These are phyloP conservation scores for Colletotrichum tabaci DNA, from an alignment of 2,329 filamentous ascomycete species.

Conservation along the genomic window DNA sequence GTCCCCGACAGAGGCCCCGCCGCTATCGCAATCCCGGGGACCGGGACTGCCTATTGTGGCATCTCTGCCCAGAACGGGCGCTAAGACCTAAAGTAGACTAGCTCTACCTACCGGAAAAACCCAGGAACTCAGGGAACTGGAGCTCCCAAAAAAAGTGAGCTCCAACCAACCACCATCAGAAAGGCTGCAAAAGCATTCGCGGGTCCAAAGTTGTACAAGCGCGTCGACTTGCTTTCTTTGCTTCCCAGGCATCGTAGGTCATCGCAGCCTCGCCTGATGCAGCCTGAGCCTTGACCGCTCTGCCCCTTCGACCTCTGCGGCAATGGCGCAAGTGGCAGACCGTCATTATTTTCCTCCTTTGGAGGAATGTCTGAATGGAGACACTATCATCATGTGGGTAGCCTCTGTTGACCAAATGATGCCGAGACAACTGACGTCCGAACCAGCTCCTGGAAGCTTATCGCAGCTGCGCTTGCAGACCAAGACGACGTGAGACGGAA, in stretches of 20 bases:
- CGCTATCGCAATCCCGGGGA: slow-evolving; percentile 36
- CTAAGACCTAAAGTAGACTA: slow-evolving; percentile 17
- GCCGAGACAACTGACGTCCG: slow-evolving; percentile 27
- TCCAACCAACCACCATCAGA: slow-evolving; percentile 37
- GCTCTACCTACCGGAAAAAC: slow-evolving; percentile 29
- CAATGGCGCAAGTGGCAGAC: slow-evolving; percentile 81
- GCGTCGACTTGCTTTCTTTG: slow-evolving; percentile 43
- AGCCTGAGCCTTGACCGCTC: slow-evolving; percentile 37
- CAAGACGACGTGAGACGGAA: slow-evolving; percentile 68
- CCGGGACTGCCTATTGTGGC: slow-evolving; percentile 40
- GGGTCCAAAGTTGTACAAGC: slow-evolving; percentile 35
- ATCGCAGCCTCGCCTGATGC: slow-evolving; percentile 43
- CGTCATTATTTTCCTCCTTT: slow-evolving; percentile 86
- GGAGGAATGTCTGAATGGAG: slow-evolving; percentile 86
- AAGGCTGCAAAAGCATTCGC: slow-evolving; percentile 42
- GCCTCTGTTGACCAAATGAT: slow-evolving; percentile 22
- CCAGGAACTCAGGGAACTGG: slow-evolving; percentile 13
- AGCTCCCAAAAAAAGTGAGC: slow-evolving; percentile 41
- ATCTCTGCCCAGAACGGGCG: slow-evolving; percentile 11
- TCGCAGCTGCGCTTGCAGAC: slow-evolving; percentile 71
- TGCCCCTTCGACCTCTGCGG: slow-evolving; percentile 55
- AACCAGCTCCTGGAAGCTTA: slow-evolving; percentile 74
- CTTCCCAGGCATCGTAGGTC: slow-evolving; percentile 47
- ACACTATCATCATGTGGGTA: slow-evolving; percentile 84
- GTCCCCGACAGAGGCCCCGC: slow-evolving; percentile 22